phyloP scores from a whole-genome alignment of 768 basidiomycete species.

The Lepiota brunneoincarnata region DNA sequence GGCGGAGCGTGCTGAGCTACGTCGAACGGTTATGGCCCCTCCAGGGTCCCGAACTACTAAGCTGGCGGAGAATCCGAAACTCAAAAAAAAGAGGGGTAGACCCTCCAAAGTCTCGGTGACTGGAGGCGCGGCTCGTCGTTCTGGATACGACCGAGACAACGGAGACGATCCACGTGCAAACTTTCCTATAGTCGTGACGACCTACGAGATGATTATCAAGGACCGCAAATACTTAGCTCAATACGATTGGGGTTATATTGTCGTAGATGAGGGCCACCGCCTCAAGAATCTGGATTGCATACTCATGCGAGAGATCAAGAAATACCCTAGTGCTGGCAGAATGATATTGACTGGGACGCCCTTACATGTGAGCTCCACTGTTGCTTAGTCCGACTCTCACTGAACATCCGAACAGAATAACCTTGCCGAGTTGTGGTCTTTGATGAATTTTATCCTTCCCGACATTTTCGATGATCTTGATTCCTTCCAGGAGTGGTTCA shows the following conservation, averaged over 20 bases:
- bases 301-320: constrained; percentile 88
- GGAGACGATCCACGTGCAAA: constrained; percentile 19
- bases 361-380: constrained; percentile 64
- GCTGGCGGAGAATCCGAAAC: constrained; percentile 16
- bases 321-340: constrained; percentile 77
- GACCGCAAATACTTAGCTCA: constrained; percentile 61
- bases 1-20: constrained; percentile 75
- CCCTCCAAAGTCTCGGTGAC: constrained; percentile 17
- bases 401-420: constrained; percentile 76
- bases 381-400: neutral
- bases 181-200: constrained; percentile 86
- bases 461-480: constrained; percentile 90
- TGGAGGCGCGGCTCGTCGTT: constrained; percentile 21
- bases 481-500: constrained; percentile 91
- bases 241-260: constrained; percentile 87
- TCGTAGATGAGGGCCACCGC: constrained; percentile 95
- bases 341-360: constrained; percentile 97
- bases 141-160: constrained; percentile 18
- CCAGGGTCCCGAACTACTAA: constrained; percentile 16
- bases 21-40: constrained; percentile 55
- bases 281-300: constrained; percentile 93
- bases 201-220: constrained; percentile 90
- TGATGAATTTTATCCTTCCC: constrained; percentile 94
- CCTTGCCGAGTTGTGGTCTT: constrained; percentile 89
- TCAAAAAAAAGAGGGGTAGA: constrained; percentile 11